Conservation (phyloP, 495 filamentous ascomycete species). For the Oidiodendron maius region DNA sequence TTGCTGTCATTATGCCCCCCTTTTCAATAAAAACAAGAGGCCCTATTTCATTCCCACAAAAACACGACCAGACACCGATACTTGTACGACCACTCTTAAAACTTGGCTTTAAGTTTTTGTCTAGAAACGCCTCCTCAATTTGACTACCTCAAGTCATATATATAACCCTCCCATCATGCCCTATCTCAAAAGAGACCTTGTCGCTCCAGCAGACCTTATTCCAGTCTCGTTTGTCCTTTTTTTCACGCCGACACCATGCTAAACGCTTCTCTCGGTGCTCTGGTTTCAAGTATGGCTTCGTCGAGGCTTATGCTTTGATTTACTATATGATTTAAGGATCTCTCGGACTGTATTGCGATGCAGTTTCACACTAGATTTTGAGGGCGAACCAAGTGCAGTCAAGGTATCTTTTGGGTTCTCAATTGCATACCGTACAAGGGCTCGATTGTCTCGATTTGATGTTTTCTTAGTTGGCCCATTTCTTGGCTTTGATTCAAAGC, state of each 20-base stretch:
- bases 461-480: neutral
- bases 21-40: constrained; percentile 3
- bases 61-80: too few relatives aligned
- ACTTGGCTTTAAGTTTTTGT: constrained; percentile 6
- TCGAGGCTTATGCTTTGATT: constrained; percentile 10
- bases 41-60: constrained; percentile 9
- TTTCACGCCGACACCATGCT: neutral
- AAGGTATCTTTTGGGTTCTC: constrained; percentile 20
- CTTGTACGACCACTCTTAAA: constrained; percentile 8
- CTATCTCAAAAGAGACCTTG: constrained; percentile 8
- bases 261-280: neutral
- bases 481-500: too few relatives aligned
- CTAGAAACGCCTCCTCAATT: constrained; percentile 1
- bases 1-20: constrained; percentile 4
- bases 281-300: constrained; percentile 6
- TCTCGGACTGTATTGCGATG: neutral
- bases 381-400: constrained; percentile 1
- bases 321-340: constrained; percentile 2
- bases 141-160: constrained; percentile 5
- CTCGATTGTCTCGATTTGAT: neutral
- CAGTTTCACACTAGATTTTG: constrained; percentile 5
- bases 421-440: constrained; percentile 23
- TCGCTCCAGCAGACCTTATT: constrained; percentile 5
- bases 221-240: constrained; percentile 4
- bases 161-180: constrained; percentile 1